Evolutionary conservation across 176 grass and related monocot genomes (phyloP).

Genomic region (Oropetium thomaeum): DNA sequence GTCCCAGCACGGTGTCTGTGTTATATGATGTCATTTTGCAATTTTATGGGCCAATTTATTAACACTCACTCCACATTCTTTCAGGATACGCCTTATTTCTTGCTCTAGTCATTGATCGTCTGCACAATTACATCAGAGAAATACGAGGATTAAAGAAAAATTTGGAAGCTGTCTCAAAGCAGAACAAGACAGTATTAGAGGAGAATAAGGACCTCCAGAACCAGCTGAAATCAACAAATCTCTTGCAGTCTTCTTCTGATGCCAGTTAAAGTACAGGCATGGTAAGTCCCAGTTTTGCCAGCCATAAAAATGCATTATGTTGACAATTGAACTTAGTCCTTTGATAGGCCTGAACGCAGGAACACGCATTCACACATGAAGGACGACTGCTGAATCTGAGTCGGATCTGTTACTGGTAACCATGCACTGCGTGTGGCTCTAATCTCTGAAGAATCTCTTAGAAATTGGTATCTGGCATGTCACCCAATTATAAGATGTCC

Average conservation of each 20-base stretch:
- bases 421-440: too few species aligned
- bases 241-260: conserved; percentile 14
- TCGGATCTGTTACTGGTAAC: conserved; percentile 5
- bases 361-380: not conserved
- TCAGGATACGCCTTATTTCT: conserved; percentile 86
- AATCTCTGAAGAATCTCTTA: not conserved
- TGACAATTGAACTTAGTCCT: not conserved
- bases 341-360: not conserved
- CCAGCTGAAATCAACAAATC: conserved; percentile 30
- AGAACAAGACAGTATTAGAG: conserved; percentile 42
- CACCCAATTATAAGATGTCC: not conserved
- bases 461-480: not conserved
- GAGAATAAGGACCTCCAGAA: conserved; percentile 59
- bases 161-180: conserved; percentile 59
- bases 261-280: conserved; percentile 18
- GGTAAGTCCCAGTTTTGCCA: not conserved
- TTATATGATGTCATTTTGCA: not conserved
- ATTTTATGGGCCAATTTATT: not conserved
- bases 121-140: conserved; percentile 83
- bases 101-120: conserved; percentile 68
- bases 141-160: conserved; percentile 58
- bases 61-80: conserved; percentile 19
- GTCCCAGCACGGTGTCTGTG: not conserved
- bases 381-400: not conserved
- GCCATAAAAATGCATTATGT: not conserved